Conservation (phyloP, 495 filamentous ascomycete species). For the Penicillium waksmanii region DNA sequence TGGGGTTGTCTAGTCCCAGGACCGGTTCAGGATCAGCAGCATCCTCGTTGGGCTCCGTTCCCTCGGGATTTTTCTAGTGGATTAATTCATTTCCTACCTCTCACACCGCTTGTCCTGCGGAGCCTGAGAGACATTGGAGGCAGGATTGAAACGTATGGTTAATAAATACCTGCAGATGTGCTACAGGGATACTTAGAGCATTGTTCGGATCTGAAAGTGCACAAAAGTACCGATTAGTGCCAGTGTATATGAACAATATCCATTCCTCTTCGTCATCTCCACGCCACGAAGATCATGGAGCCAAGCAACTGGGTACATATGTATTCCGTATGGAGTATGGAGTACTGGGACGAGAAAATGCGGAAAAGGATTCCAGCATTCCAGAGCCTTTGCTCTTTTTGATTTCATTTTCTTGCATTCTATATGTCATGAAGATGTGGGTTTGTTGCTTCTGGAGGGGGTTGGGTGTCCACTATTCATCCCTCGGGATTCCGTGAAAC, state of each 20-base stretch:
- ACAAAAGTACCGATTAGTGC: not conserved
- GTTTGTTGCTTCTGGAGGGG: conserved; percentile 6
- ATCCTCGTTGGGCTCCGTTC: conserved; percentile 31
- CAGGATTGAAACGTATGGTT: not conserved
- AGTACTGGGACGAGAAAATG: not conserved
- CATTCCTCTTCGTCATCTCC: not conserved
- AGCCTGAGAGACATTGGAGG: conserved; percentile 1
- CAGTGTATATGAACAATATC: not conserved
- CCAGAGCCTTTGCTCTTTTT: not conserved
- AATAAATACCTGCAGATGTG: not conserved
- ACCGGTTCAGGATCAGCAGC: conserved; percentile 28
- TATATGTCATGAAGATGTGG: conserved; percentile 14
- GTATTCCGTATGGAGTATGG: too few relatives aligned
- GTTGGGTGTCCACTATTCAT: conserved; percentile 15
- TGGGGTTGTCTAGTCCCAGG: conserved; percentile 20
- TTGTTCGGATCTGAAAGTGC: not conserved
- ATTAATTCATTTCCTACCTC: conserved; percentile 17
- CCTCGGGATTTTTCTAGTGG: conserved; percentile 29
- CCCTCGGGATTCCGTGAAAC: conserved; percentile 16
- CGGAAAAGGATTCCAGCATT: conserved; percentile 22
- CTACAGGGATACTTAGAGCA: too few relatives aligned
- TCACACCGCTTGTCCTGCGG: conserved; percentile 34
- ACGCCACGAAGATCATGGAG: not conserved
- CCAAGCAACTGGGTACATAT: not conserved
- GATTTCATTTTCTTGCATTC: not conserved